Percentiles rank a stretch among this genome's conserved stretches.
phyloP scores from a whole-genome alignment of 345 rosid genomes.

The Murraya koenigii region DNA sequence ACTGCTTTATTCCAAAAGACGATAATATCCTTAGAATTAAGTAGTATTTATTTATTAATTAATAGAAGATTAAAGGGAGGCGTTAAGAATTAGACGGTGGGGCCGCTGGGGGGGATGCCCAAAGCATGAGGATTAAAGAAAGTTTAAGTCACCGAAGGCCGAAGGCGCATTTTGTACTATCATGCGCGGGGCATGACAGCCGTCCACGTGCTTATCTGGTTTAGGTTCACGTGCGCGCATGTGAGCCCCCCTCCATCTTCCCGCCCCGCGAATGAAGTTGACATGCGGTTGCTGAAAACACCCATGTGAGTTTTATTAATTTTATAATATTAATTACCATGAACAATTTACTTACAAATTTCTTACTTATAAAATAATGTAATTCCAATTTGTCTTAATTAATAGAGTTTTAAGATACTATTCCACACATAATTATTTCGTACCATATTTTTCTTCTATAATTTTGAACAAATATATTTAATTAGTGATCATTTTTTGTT shows the following conservation, averaged over 20 bases:
- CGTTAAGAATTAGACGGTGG: neutral
- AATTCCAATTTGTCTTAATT: neutral
- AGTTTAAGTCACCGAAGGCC: neutral
- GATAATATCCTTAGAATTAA: neutral
- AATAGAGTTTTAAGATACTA: too few species aligned
- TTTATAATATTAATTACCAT: neutral
- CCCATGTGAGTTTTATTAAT: slow-evolving; percentile 26
- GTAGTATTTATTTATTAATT: too few species aligned
- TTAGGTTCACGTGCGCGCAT: slow-evolving; percentile 59
- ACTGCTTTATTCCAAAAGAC: neutral
- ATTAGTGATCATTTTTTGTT: too few species aligned
- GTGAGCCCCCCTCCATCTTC: slow-evolving; percentile 36
- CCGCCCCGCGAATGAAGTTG: slow-evolving; percentile 16
- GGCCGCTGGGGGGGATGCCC: neutral
- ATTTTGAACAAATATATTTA: too few species aligned
- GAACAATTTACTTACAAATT: neutral
- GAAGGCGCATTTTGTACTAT: slow-evolving; percentile 9
- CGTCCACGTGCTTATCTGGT: slow-evolving; percentile 46
- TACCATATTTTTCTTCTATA: too few species aligned
- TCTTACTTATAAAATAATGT: neutral
- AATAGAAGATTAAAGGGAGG: neutral
- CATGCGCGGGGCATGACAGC: slow-evolving; percentile 37
- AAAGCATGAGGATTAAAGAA: too few species aligned
- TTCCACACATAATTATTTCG: too few species aligned
- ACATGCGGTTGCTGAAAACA: neutral